phyloP scores from a whole-genome alignment of 768 basidiomycete species.

The Tremella yokohamensis region DNA sequence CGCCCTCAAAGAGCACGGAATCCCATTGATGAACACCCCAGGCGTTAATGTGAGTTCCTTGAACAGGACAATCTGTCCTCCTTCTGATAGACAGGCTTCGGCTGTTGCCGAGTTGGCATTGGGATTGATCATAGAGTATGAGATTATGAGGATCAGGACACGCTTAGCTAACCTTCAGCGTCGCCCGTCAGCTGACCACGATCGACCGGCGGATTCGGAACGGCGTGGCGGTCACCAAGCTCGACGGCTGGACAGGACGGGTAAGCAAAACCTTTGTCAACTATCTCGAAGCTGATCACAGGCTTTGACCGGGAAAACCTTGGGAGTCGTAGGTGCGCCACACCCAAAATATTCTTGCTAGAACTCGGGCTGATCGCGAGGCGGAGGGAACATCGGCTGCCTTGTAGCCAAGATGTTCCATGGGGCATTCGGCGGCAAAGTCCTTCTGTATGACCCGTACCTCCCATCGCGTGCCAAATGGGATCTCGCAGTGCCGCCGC shows the following conservation, averaged over 20 bases:
- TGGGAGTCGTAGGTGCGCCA: conserved; percentile 15
- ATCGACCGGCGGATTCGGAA: conserved; percentile 17
- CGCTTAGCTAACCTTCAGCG: conserved; percentile 2
- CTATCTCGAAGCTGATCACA: too few relatives aligned
- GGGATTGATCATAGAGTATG: conserved; percentile 9
- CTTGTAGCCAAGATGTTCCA: conserved; percentile 16
- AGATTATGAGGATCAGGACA: neutral
- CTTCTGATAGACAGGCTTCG: conserved; percentile 9
- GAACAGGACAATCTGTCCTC: neutral
- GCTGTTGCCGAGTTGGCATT: conserved; percentile 19
- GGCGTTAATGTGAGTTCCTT: conserved; percentile 25
- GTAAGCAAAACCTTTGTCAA: neutral
- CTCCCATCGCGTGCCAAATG: conserved; percentile 4
- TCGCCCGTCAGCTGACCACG: conserved; percentile 8
- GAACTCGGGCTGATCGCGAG: neutral
- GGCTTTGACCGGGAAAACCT: neutral
- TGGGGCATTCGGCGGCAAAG: conserved; percentile 11
- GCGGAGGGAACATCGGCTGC: conserved; percentile 16
- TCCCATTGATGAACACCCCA: conserved; percentile 26
- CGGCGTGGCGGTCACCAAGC: conserved; percentile 17
- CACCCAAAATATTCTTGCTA: neutral
- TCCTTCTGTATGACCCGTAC: conserved; percentile 17
- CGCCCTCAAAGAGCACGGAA: conserved; percentile 9
- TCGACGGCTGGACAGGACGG: conserved; percentile 15
- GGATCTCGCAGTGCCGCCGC: conserved; percentile 10